A percentile compares a stretch with the other conserved stretches of the same genome.
phyloP scores from a whole-genome alignment of 768 basidiomycete species.

The Russula olivacea region DNA sequence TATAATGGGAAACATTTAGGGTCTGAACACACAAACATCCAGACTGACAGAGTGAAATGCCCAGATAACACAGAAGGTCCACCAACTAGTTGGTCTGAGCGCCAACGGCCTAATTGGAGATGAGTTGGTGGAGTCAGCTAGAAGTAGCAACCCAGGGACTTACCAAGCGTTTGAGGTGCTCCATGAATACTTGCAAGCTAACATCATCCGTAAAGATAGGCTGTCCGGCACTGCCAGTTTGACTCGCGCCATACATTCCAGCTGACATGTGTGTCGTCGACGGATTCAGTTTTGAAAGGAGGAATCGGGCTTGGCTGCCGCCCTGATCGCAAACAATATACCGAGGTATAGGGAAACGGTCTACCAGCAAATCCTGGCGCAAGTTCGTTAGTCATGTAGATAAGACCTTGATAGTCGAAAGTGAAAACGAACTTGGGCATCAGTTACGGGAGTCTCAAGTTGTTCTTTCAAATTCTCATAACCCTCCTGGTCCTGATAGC shows the following conservation, averaged over 20 bases:
- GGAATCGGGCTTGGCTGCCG: constrained; percentile 96
- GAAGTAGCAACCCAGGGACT: constrained; percentile 28
- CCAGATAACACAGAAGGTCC: background rate
- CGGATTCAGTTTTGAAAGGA: constrained; percentile 93
- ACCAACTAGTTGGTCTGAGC: constrained; percentile 25
- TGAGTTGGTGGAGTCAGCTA: background rate
- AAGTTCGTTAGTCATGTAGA: constrained; percentile 2
- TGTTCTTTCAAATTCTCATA: constrained; percentile 98
- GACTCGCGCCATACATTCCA: constrained; percentile 79
- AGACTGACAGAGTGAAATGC: constrained; percentile 10
- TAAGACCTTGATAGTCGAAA: background rate
- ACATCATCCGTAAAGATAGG: constrained; percentile 99
- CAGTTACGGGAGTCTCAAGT: constrained; percentile 75
- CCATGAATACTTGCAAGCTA: constrained; percentile 96
- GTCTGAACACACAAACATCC: constrained; percentile 9
- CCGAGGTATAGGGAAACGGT: constrained; percentile 94
- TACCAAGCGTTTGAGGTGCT: constrained; percentile 89
- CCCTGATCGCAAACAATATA: constrained; percentile 98
- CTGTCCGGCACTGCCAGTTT: constrained; percentile 65
- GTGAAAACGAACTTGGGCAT: constrained; percentile 64
- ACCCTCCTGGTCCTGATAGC: constrained; percentile 97
- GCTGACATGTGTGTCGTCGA: constrained; percentile 96
- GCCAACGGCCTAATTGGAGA: constrained; percentile 22
- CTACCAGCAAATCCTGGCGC: constrained; percentile 82
- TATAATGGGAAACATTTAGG: constrained; percentile 17